phyloP scores from a whole-genome alignment of 352 stramenopile species.

The Phytophthora ohioensis region DNA sequence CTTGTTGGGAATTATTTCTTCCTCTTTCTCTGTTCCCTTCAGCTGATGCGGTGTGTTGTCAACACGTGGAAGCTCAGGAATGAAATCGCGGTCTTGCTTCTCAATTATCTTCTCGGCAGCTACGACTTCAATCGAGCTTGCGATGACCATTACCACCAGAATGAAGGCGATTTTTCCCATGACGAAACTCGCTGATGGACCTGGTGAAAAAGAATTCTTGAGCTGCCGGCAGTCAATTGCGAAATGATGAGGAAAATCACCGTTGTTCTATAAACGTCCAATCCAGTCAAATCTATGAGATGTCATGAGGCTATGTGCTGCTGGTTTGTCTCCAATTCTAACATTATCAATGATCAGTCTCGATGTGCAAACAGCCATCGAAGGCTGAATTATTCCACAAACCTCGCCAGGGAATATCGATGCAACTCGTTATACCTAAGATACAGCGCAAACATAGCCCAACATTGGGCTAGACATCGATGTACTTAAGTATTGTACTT shows the following conservation, averaged over 20 bases:
- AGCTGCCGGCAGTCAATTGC: background rate
- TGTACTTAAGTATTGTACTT: no score
- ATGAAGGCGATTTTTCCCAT: slow-evolving; percentile 6
- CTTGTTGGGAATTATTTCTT: background rate
- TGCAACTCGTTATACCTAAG: no score
- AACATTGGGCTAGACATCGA: no score
- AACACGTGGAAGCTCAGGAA: background rate
- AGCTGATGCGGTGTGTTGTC: background rate
- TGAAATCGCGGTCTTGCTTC: background rate
- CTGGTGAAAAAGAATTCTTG: background rate
- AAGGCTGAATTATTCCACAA: no score
- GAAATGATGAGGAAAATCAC: slow-evolving; percentile 8
- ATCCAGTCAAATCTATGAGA: background rate
- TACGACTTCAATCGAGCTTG: background rate
- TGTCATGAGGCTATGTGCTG: background rate
- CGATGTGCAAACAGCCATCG: no score
- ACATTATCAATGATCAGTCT: background rate
- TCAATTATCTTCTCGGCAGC: slow-evolving; percentile 2
- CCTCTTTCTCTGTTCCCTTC: background rate
- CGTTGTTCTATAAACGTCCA: background rate
- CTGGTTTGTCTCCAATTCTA: background rate
- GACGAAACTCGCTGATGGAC: no score
- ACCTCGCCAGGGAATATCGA: no score
- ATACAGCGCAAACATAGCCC: no score
- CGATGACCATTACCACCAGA: background rate